A percentile compares a stretch with the other conserved stretches of the same genome.
phyloP scores from a whole-genome alignment of 495 filamentous ascomycete species.

The Lasiosphaeris hirsuta region DNA sequence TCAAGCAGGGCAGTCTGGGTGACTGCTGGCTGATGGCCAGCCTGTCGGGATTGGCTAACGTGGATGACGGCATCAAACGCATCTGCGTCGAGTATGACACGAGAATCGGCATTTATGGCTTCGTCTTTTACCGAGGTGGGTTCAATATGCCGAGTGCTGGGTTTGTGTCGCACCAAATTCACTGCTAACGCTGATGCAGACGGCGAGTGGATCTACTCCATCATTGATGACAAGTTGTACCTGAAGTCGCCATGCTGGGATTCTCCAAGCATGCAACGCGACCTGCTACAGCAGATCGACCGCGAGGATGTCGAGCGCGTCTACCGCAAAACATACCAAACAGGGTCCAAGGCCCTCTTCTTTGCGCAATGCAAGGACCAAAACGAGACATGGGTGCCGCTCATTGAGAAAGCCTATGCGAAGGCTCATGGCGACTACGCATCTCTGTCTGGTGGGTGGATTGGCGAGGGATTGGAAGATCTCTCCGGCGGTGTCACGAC shows the following conservation, averaged over 20 bases:
- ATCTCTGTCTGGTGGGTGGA: constrained; percentile 79
- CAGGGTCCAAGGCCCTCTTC: constrained; percentile 74
- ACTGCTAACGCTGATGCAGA: constrained; percentile 43
- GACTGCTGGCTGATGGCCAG: constrained; percentile 94
- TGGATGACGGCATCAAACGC: constrained; percentile 68
- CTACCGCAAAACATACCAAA: constrained; percentile 77
- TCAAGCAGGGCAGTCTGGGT: constrained; percentile 76
- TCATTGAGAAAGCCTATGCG: constrained; percentile 93
- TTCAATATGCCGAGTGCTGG: not conserved
- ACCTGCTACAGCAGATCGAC: constrained; percentile 56
- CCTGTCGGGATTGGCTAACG: constrained; percentile 78
- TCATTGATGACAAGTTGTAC: constrained; percentile 80
- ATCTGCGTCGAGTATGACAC: constrained; percentile 79
- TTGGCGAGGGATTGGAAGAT: constrained; percentile 88
- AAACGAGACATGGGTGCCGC: constrained; percentile 91
- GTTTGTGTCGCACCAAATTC: too few species aligned
- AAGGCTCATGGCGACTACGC: constrained; percentile 87
- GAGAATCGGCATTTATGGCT: constrained; percentile 84
- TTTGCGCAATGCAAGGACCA: constrained; percentile 83
- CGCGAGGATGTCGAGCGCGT: constrained; percentile 66
- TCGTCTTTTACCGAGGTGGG: constrained; percentile 76
- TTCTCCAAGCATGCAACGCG: constrained; percentile 50
- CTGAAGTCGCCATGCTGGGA: constrained; percentile 82
- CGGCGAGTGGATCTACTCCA: constrained; percentile 90
- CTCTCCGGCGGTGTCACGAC: constrained; percentile 90